phyloP scores from a whole-genome alignment of 1,139 yeast genomes.

The Protomyces inundatus region DNA sequence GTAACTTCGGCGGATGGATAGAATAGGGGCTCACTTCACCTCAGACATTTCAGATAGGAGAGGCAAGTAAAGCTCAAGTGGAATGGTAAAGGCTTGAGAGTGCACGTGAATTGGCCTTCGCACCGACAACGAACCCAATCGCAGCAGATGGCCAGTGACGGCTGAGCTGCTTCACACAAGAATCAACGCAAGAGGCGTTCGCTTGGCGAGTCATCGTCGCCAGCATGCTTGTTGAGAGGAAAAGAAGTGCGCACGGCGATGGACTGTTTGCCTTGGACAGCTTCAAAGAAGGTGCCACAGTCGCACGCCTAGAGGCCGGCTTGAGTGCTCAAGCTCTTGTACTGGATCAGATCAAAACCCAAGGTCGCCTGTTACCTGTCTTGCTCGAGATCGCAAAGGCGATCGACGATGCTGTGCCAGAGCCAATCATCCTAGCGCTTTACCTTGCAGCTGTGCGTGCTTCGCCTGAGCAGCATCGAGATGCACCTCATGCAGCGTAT shows the following conservation, averaged over 20 bases:
- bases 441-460: not conserved
- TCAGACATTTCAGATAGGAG: too few relatives aligned
- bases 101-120: too few relatives aligned
- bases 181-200: too few relatives aligned
- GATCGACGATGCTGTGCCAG: not conserved
- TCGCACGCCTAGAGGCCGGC: not conserved
- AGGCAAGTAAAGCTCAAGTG: too few relatives aligned
- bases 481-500: not conserved
- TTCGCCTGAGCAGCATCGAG: not conserved
- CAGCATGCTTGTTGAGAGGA: too few relatives aligned
- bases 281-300: not conserved
- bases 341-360: not conserved
- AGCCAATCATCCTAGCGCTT: not conserved
- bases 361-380: not conserved
- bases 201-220: too few relatives aligned
- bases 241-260: not conserved
- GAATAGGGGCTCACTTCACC: too few relatives aligned
- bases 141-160: too few relatives aligned
- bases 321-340: not conserved
- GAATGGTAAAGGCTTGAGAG: too few relatives aligned
- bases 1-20: too few relatives aligned
- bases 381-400: not conserved
- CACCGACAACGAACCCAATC: too few relatives aligned
- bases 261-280: not conserved
- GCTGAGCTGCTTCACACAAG: too few relatives aligned